Evolutionary conservation across 2,329 filamentous ascomycete genomes (phyloP).

Genomic region (Neofusicoccum sp.): DNA sequence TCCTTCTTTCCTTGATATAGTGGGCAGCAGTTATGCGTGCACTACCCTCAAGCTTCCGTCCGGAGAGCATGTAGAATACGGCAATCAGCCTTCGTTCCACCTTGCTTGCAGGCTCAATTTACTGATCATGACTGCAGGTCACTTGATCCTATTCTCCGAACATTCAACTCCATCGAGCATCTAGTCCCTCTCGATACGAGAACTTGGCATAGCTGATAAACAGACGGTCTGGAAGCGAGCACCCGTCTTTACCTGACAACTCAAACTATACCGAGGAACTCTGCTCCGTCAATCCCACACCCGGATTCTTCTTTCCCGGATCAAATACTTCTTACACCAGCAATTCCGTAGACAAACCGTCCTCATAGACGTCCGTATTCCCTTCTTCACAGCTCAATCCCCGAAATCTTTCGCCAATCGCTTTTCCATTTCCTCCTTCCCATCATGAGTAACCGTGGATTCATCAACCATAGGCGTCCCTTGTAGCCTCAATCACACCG

Average conservation of each 20-base stretch:
- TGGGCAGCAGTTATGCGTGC: not conserved
- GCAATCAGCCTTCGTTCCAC: not conserved
- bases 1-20: conserved; percentile 11
- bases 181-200: not conserved
- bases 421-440: no score
- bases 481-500: not conserved
- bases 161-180: not conserved
- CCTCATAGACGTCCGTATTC: no score
- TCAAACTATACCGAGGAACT: not conserved
- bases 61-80: not conserved
- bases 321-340: not conserved
- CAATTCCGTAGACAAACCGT: not conserved
- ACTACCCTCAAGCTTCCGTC: not conserved
- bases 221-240: not conserved
- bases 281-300: no score
- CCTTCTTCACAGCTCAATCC: no score
- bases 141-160: not conserved
- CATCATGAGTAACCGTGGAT: no score
- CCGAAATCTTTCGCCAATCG: no score
- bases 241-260: not conserved
- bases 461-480: not conserved
- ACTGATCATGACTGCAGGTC: conserved; percentile 5
- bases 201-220: not conserved
- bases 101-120: not conserved
- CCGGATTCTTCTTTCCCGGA: not conserved